phyloP scores from a whole-genome alignment of 208 protist genomes.

The Acanthamoeba rhysodes region DNA sequence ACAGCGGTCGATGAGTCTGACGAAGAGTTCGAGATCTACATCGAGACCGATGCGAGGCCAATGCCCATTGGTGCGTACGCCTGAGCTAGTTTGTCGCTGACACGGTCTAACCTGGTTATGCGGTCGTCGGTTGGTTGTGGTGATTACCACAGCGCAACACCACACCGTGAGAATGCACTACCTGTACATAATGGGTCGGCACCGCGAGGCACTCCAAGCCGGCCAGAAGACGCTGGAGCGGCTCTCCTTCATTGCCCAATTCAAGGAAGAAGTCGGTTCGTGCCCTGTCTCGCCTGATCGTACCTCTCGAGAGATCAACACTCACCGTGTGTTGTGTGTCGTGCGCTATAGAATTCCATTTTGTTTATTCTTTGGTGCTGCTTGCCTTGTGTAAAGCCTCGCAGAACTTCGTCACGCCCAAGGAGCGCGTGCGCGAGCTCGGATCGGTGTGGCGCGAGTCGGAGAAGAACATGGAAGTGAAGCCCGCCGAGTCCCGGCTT shows the following conservation, averaged over 20 bases:
- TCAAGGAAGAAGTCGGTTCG: constrained; percentile 68
- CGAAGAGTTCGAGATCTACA: neutral
- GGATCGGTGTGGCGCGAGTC: neutral
- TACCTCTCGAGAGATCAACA: neutral
- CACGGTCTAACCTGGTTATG: too few relatives aligned
- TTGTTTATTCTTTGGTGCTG: constrained; percentile 47
- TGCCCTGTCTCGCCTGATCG: neutral
- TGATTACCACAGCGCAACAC: constrained; percentile 11
- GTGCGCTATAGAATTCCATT: constrained; percentile 26
- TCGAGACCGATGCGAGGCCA: neutral
- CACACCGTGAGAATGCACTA: constrained; percentile 59
- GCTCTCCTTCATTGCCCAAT: constrained; percentile 36
- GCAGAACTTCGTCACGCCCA: constrained; percentile 44
- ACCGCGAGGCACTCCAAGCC: neutral
- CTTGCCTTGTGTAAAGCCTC: constrained; percentile 22
- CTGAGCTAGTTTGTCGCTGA: neutral
- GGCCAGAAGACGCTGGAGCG: neutral
- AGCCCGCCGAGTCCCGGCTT: neutral
- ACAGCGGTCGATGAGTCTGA: neutral
- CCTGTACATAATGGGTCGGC: constrained; percentile 67
- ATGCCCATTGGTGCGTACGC: constrained; percentile 43
- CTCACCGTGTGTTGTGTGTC: neutral
- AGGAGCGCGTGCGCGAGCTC: constrained; percentile 40
- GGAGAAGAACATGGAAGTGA: constrained; percentile 26
- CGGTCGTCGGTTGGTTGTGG: neutral